phyloP scores from a whole-genome alignment of 2,329 filamentous ascomycete species.

The Pseudocercospora musae region DNA sequence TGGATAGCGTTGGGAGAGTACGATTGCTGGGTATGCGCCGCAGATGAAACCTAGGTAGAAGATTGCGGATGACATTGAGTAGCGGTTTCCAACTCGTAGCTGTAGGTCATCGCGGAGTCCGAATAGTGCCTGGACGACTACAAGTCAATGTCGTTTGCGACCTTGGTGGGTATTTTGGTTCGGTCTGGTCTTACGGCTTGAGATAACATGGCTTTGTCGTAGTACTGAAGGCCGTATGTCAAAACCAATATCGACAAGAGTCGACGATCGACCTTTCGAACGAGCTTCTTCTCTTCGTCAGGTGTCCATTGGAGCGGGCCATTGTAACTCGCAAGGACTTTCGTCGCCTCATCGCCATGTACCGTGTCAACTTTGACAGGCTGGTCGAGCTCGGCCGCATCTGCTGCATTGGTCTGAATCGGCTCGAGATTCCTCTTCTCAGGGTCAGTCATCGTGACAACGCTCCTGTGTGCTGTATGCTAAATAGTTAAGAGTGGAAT shows the following conservation, averaged over 20 bases:
- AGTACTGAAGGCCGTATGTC: conserved; percentile 49
- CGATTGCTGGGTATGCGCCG: conserved; percentile 46
- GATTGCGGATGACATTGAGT: conserved; percentile 45
- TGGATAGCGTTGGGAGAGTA: conserved; percentile 46
- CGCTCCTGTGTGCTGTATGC: neutral
- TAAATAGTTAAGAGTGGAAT: neutral
- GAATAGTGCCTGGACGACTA: conserved; percentile 38
- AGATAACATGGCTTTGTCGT: conserved; percentile 54
- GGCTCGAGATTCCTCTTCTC: conserved; percentile 5
- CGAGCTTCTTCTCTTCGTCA: conserved; percentile 43
- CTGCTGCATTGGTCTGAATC: conserved; percentile 3
- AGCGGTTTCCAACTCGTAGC: conserved; percentile 42
- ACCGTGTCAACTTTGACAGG: conserved; percentile 9
- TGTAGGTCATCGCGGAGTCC: conserved; percentile 43
- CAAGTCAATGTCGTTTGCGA: neutral
- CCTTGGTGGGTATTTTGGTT: neutral
- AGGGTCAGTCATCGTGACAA: neutral
- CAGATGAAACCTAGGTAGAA: conserved; percentile 52
- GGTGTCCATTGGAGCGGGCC: conserved; percentile 38
- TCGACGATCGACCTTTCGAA: conserved; percentile 43
- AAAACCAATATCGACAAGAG: conserved; percentile 48
- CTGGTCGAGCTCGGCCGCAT: conserved; percentile 5
- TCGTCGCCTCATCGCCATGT: conserved; percentile 9
- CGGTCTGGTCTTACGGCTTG: conserved; percentile 44
- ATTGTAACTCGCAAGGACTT: conserved; percentile 8